These are phyloP conservation scores for Mucuna pruriens DNA, from an alignment of 306 rosid species.

Conservation along the genomic window DNA sequence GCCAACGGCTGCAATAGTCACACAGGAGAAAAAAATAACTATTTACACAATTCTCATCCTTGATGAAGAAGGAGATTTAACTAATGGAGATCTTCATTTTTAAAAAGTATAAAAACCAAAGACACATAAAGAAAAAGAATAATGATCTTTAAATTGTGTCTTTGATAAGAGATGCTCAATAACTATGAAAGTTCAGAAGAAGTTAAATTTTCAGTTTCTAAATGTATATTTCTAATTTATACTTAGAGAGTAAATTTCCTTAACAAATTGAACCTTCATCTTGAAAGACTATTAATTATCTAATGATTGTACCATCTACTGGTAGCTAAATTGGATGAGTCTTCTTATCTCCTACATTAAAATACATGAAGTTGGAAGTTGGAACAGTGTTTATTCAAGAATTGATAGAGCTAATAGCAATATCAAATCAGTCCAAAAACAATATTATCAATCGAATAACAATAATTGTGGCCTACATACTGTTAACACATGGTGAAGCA, in stretches of 20 bases:
- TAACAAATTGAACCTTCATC: constrained; percentile 21
- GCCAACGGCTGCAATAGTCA: background rate
- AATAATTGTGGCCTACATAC: constrained; percentile 33
- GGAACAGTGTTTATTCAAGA: background rate
- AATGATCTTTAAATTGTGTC: background rate
- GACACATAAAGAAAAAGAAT: background rate
- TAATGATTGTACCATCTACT: constrained; percentile 27
- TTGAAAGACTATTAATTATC: background rate
- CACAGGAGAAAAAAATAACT: background rate
- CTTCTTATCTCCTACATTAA: background rate
- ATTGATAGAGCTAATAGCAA: background rate
- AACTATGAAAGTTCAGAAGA: too few relatives aligned
- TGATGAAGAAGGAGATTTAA: background rate
- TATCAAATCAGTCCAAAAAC: background rate
- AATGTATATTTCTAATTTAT: too few relatives aligned
- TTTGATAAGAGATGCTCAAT: background rate
- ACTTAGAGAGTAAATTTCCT: background rate
- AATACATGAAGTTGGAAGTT: background rate
- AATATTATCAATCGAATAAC: constrained; percentile 7
- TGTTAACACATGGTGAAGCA: constrained; percentile 36
- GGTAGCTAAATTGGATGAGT: background rate
- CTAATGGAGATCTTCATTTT: background rate
- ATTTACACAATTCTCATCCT: background rate
- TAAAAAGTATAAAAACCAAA: background rate
- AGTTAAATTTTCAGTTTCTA: too few relatives aligned